phyloP scores from a whole-genome alignment of 345 rosid genomes.

The Angophora floribunda region DNA sequence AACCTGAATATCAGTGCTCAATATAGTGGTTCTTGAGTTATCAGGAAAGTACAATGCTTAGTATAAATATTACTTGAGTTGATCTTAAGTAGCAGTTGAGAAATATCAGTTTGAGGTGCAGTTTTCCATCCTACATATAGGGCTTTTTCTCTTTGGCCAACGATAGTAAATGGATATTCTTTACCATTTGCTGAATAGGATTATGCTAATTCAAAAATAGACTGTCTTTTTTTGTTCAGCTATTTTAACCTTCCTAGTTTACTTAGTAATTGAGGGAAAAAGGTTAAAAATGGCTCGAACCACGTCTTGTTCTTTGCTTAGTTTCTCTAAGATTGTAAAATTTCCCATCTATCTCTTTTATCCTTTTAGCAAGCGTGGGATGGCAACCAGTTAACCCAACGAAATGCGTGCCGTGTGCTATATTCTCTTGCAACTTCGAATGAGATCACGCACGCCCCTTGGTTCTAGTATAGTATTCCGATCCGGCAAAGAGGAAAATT shows the following conservation, averaged over 20 bases:
- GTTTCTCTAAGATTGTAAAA: not conserved
- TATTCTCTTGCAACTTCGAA: not conserved
- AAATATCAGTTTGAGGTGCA: not conserved
- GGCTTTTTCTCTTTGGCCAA: not conserved
- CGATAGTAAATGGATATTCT: not conserved
- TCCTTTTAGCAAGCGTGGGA: not conserved
- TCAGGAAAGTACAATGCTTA: not conserved
- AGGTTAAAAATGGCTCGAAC: not conserved
- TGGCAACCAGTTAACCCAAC: not conserved
- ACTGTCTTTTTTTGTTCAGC: not conserved
- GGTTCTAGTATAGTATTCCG: not conserved
- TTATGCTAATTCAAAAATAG: not conserved
- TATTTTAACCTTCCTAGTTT: not conserved
- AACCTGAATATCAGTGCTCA: not conserved
- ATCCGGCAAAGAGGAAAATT: not conserved
- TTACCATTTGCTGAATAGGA: too few species aligned
- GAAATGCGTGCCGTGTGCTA: not conserved
- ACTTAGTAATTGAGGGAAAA: not conserved
- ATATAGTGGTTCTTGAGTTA: not conserved
- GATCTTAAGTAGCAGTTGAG: not conserved
- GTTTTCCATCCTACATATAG: not conserved
- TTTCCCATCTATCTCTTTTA: not conserved
- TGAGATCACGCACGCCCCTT: not conserved
- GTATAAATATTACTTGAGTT: not conserved
- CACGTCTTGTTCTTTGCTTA: not conserved